phyloP scores from a whole-genome alignment of 495 filamentous ascomycete species.

The Patellaria atrata region DNA sequence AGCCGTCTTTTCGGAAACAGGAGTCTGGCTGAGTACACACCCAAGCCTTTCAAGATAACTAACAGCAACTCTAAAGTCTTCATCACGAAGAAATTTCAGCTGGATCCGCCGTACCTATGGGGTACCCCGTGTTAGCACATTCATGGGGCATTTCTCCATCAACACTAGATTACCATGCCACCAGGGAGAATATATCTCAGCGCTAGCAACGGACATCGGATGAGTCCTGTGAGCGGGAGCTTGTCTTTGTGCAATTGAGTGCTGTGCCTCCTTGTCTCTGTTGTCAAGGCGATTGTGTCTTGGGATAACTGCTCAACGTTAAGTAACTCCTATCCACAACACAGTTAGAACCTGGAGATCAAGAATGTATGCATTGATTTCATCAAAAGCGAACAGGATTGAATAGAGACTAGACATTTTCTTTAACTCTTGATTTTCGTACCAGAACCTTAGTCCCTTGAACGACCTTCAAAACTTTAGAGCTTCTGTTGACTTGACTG shows the following conservation, averaged over 20 bases:
- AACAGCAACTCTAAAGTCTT: slow-evolving; percentile 25
- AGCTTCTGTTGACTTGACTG: background rate
- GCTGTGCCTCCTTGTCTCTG: slow-evolving; percentile 2
- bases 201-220: slow-evolving; percentile 13
- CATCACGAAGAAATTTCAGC: slow-evolving; percentile 27
- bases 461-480: slow-evolving; percentile 26
- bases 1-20: background rate
- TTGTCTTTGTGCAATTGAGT: slow-evolving; percentile 11
- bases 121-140: background rate
- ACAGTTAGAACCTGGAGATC: background rate
- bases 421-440: slow-evolving; percentile 3
- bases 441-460: slow-evolving; percentile 30
- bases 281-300: slow-evolving; percentile 1
- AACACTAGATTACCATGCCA: slow-evolving; percentile 9
- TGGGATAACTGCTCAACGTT: slow-evolving; percentile 10
- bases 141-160: background rate
- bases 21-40: slow-evolving; percentile 18
- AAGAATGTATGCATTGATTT: background rate
- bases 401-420: background rate
- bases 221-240: slow-evolving; percentile 16
- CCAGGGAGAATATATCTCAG: slow-evolving; percentile 16
- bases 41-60: slow-evolving; percentile 23
- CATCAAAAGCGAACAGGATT: slow-evolving; percentile 3
- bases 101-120: slow-evolving; percentile 34
- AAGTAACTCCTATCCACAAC: slow-evolving; percentile 10